Conservation (phyloP, 129 eudicot species). For the Arctium minus region DNA sequence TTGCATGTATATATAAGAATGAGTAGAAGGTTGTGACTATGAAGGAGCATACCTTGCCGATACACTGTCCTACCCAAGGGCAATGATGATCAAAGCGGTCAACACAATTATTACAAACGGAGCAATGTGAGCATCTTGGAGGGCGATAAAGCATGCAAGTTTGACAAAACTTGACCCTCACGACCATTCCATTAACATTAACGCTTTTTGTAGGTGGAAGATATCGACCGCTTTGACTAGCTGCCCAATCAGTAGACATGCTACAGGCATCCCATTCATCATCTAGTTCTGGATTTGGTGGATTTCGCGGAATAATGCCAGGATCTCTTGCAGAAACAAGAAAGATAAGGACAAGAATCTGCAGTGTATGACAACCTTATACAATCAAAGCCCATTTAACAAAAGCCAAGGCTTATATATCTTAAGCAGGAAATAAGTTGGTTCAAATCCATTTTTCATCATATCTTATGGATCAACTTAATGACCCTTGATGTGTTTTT, state of each 20-base stretch:
- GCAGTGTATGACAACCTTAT: neutral
- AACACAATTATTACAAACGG: slow-evolving; percentile 67
- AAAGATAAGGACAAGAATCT: slow-evolving; percentile 51
- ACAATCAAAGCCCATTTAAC: neutral
- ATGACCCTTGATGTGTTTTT: neutral
- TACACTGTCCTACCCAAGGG: slow-evolving; percentile 84
- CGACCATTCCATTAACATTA: slow-evolving; percentile 42
- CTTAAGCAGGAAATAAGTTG: neutral
- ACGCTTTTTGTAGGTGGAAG: slow-evolving; percentile 50
- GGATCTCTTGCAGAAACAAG: slow-evolving; percentile 60
- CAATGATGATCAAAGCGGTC: slow-evolving; percentile 78
- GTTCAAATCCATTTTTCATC: neutral
- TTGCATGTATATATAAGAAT: neutral
- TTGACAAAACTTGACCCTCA: slow-evolving; percentile 60
- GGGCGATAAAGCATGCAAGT: slow-evolving; percentile 72
- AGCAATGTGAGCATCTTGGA: slow-evolving; percentile 76
- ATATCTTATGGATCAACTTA: neutral
- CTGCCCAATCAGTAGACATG: slow-evolving; percentile 42
- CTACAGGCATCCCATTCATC: slow-evolving; percentile 52
- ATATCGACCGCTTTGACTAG: slow-evolving; percentile 34
- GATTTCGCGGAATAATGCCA: slow-evolving; percentile 54
- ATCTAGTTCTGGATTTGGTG: slow-evolving; percentile 40
- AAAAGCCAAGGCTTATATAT: neutral
- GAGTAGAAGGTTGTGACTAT: neutral
- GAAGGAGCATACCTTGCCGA: slow-evolving; percentile 49